Evolutionary conservation across 108 stramenopile species (phyloP), one percentile per base, ranked within the genome.

Genomic region (Fragilaria radians): DNA sequence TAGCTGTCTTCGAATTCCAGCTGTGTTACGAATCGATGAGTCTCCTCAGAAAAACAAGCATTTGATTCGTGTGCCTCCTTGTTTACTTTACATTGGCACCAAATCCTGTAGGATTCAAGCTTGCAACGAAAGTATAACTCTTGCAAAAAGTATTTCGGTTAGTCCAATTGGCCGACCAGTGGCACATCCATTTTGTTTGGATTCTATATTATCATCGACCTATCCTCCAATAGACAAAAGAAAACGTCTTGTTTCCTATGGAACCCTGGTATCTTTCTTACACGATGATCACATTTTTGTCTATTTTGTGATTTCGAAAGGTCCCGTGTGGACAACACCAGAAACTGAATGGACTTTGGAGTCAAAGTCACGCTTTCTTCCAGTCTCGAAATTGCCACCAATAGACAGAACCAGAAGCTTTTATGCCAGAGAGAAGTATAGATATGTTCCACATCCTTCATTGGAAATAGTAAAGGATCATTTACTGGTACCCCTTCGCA

Each of bases 321-420:
- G 24, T 51, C 23, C 24, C 5, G 9, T 5, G 5, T 51, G 24
- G 19, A 57, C 55, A 36, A 57, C 4, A 19, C 1, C n/a, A 1
- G 32, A 46, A 57, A 29, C 55, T 36, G 32, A 57, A 29, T 28
- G 54, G 54, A 55, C 26, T 5, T 28, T 25, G 26, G 28, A 29
- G n/a, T 9, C 28, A 5, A 9, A 7, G 5, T 28, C 23, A 28
- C 7, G 4, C 23, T 7, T 9, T 30, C 27, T 22, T 7, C 11
- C 23, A 7, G n/a, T 7, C 9, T 7, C 5, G 23, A 14, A 7
- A 17, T 9, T 55, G 9, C 54, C 54, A 9, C 19, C 28, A 31
- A 9, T 28, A n/a, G 14, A 14, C 28, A 5, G 14, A 23, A 55
- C 23, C 9, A 14, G 5, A 14, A 25, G 5, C 28, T 51, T 18